These are phyloP conservation scores for Trypanosoma theileri DNA, from an alignment of 208 protist species.

Conservation along the genomic window DNA sequence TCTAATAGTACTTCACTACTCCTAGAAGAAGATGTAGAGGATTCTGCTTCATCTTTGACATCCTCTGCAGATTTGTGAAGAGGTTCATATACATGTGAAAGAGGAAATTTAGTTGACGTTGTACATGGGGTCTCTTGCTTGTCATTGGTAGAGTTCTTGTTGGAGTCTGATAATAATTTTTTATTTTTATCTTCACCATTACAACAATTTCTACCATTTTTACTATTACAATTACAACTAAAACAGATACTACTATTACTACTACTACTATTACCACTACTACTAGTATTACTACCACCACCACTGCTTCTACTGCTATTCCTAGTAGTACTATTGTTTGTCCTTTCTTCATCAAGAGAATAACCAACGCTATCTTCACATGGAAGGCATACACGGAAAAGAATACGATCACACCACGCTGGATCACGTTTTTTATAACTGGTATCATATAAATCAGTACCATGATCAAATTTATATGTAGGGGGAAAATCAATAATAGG, in stretches of 20 bases:
- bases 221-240: background rate
- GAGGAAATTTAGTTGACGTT: too few species aligned
- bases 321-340: background rate
- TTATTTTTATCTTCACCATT: background rate
- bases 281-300: too few species aligned
- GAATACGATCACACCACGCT: constrained; percentile 88
- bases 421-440: constrained; percentile 80
- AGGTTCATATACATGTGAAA: too few species aligned
- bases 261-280: too few species aligned
- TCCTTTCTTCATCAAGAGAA: background rate
- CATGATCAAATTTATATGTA: constrained; percentile 90
- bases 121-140: too few species aligned
- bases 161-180: background rate
- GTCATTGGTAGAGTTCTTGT: too few species aligned
- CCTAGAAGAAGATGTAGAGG: too few species aligned
- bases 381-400: constrained; percentile 64
- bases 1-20: too few species aligned
- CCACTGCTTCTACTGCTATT: too few species aligned
- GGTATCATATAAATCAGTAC: constrained; percentile 79
- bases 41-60: too few species aligned
- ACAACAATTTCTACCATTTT: background rate
- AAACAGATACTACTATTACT: too few species aligned
- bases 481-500: constrained; percentile 84
- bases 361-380: background rate
- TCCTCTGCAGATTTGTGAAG: too few species aligned